phyloP scores from a whole-genome alignment of 768 basidiomycete genomes.

The Obba rivulosa region DNA sequence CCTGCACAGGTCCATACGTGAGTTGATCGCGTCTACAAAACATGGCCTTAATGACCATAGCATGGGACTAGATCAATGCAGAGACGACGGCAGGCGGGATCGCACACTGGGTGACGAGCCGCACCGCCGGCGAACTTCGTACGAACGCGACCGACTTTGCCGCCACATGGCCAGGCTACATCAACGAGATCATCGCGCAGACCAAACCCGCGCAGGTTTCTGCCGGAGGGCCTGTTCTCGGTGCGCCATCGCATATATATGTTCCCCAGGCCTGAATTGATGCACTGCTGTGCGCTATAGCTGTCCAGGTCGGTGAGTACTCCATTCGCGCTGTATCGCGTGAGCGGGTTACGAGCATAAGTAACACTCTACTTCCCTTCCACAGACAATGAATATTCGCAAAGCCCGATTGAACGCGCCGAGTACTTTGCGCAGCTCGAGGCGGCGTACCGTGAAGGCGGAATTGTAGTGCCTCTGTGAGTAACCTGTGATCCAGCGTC shows the following conservation, averaged over 20 bases:
- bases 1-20: constrained; percentile 23
- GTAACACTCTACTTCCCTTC: not conserved
- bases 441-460: constrained; percentile 31
- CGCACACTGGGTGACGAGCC: constrained; percentile 63
- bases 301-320: constrained; percentile 49
- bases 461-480: constrained; percentile 23
- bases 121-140: constrained; percentile 61
- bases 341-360: no score
- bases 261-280: not conserved
- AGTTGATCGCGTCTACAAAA: not conserved
- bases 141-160: constrained; percentile 70
- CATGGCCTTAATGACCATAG: constrained; percentile 11
- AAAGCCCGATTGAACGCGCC: constrained; percentile 31
- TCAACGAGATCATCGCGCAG: constrained; percentile 56
- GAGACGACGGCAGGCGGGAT: constrained; percentile 78
- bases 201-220: constrained; percentile 64
- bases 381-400: constrained; percentile 74
- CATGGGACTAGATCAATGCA: constrained; percentile 59
- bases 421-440: constrained; percentile 21
- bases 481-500: not conserved
- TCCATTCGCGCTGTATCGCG: no score
- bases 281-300: constrained; percentile 21
- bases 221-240: constrained; percentile 70
- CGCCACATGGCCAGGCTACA: constrained; percentile 68
- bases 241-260: constrained; percentile 28